Evolutionary conservation across 192 early-diverging fungal genomes (phyloP).

Genomic region (Rhizophagus prolifer): DNA sequence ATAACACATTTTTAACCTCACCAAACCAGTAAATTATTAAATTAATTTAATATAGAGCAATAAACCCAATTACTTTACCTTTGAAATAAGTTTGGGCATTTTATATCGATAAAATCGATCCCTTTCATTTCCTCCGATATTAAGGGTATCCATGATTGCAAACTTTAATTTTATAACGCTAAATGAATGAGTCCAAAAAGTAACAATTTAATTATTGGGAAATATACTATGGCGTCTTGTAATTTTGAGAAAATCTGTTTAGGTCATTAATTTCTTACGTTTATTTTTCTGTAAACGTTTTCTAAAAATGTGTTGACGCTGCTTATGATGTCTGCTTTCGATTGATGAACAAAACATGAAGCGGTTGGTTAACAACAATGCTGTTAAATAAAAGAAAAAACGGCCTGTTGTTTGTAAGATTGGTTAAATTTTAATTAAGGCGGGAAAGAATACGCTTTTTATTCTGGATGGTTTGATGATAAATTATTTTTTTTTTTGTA

Average conservation of each 20-base stretch:
- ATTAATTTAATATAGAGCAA: no score
- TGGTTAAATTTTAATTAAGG: background rate
- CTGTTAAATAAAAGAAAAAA: background rate
- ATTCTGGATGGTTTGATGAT: background rate
- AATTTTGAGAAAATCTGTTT: background rate
- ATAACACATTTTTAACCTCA: no score
- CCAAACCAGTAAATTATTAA: no score
- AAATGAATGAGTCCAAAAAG: background rate
- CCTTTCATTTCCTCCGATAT: conserved; percentile 86
- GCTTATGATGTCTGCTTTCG: conserved; percentile 13
- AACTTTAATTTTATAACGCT: conserved; percentile 12
- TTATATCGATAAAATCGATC: conserved; percentile 99
- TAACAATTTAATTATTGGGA: background rate
- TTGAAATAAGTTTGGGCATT: conserved; percentile 88
- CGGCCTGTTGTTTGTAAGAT: background rate
- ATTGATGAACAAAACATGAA: conserved; percentile 28
- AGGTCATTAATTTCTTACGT: conserved; percentile 21
- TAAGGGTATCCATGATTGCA: conserved; percentile 69
- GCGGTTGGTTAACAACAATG: conserved; percentile 16
- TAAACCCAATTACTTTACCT: conserved; percentile 41
- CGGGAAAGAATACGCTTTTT: background rate
- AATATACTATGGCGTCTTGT: background rate
- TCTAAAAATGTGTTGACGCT: conserved; percentile 15
- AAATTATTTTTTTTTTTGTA: no score
- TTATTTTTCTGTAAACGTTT: conserved; percentile 20